phyloP scores from a whole-genome alignment of 768 basidiomycete genomes.

The Clavulina sp. region DNA sequence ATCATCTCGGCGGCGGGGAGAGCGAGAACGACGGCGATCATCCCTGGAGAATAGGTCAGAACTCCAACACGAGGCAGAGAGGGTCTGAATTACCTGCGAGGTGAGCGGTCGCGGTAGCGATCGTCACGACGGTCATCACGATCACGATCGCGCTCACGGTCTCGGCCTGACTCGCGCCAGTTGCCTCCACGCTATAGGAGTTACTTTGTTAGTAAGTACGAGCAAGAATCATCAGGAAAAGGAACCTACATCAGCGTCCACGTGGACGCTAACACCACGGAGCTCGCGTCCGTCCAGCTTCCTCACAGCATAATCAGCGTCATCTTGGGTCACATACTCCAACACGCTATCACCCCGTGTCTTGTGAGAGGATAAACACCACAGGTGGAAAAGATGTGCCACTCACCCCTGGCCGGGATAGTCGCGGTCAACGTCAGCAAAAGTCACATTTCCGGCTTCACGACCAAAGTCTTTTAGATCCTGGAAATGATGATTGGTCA shows the following conservation, averaged over 20 bases:
- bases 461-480: constrained; percentile 97
- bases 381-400: background rate
- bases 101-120: constrained; percentile 32
- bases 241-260: constrained; percentile 33
- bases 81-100: too few species aligned
- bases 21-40: constrained; percentile 13
- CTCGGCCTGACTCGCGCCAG: constrained; percentile 17
- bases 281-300: constrained; percentile 76
- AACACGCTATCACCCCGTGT: constrained; percentile 42
- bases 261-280: constrained; percentile 63
- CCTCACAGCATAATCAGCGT: constrained; percentile 86
- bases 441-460: constrained; percentile 81
- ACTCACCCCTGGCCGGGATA: constrained; percentile 71
- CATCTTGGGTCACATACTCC: constrained; percentile 75
- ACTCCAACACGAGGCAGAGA: too few species aligned
- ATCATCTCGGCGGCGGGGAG: constrained; percentile 40
- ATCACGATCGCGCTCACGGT: constrained; percentile 72
- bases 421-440: constrained; percentile 88
- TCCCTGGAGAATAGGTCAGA: constrained; percentile 3
- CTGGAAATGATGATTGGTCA: constrained; percentile 25
- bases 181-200: constrained; percentile 6
- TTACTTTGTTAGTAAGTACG: constrained; percentile 24
- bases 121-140: constrained; percentile 57
- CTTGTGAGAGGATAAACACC: background rate
- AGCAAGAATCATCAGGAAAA: constrained; percentile 1